Evolutionary conservation across 1,139 yeast species (phyloP), one percentile per base, ranked within the genome.

Genomic region (Schizosaccharomyces versatilis): DNA sequence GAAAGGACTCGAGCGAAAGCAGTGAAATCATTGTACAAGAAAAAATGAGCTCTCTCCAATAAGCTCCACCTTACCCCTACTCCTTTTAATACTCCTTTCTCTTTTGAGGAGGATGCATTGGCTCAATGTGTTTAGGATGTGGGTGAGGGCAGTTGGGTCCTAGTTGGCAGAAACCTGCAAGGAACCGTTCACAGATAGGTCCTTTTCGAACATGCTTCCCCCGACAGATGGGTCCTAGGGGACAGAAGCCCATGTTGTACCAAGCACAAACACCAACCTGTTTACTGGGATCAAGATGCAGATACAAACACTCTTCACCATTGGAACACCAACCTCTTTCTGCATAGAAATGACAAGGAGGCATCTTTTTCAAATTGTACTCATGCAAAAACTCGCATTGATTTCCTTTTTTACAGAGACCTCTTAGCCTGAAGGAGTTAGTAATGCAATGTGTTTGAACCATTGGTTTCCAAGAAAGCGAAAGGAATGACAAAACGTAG

Each of bases 341-440:
- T 12, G 56, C 54, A 42, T 41, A 56, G 41, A 49, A 54, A 52
- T 54, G 54, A 68, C 98, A 93, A 67, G 93, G 98, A 1, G 98
- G 98, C 95, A 93, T 88, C 67, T 84, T 86, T 59, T 95, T 76
- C 62, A 90, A 70, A 65, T 90, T 90, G 66, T 88, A 90, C 64
- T 93, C 99, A 68, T 93, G 99, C 54, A 93, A 69, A 64, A 85
- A 93, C 69, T 93, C 99, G 69, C 98, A 93, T 60, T 84, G 88
- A 62, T 88, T 95, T 55, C 94, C 94, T 71, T 88, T 90, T 69
- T 93, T 93, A 69, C 99, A 93, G 42, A 93, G 75, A 0, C 98
- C 98, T 62, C 97, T 76, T 53, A 93, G 76, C 99, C 99, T 44
- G 1, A 14, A 8, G 32, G 32, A 24, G 32, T 24, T 24, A 24